Conservation (phyloP, 1,284 basidiomycete genomes). For the Calocybe gambosa region DNA sequence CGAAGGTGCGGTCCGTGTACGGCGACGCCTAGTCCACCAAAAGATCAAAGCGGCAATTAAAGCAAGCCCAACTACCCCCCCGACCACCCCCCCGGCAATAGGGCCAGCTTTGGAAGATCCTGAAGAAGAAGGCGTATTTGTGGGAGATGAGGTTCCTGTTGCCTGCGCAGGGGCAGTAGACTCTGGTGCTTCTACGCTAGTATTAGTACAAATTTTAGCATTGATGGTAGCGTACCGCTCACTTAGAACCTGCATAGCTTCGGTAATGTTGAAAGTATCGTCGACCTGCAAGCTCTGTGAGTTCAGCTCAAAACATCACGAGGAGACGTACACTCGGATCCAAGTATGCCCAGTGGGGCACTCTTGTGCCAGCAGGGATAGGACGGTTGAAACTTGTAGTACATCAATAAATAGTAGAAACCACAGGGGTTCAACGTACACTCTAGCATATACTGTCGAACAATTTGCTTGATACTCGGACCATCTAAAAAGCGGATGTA, state of each 20-base stretch:
- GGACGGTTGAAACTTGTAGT: conserved; percentile 20
- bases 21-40: conserved; percentile 30
- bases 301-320: neutral
- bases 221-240: neutral
- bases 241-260: conserved; percentile 19
- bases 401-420: neutral
- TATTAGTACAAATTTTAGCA: neutral
- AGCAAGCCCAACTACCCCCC: conserved; percentile 30
- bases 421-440: conserved; percentile 13
- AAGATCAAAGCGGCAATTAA: conserved; percentile 28
- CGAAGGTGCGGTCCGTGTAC: conserved; percentile 16
- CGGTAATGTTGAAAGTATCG: conserved; percentile 24
- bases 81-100: conserved; percentile 40
- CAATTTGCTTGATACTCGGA: conserved; percentile 29
- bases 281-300: neutral
- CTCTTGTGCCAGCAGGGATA: conserved; percentile 28
- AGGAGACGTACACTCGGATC: conserved; percentile 24
- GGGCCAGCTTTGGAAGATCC: conserved; percentile 29
- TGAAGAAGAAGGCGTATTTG: conserved; percentile 6
- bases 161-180: conserved; percentile 21
- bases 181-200: conserved; percentile 22
- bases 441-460: conserved; percentile 22
- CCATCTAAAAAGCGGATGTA: conserved; percentile 24
- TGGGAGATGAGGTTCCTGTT: conserved; percentile 1
- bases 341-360: conserved; percentile 35